A percentile compares a stretch with the other conserved stretches of the same genome.
These are phyloP conservation scores for Teratosphaeria zuluensis DNA, from an alignment of 2,329 filamentous ascomycete species.

Conservation along the genomic window DNA sequence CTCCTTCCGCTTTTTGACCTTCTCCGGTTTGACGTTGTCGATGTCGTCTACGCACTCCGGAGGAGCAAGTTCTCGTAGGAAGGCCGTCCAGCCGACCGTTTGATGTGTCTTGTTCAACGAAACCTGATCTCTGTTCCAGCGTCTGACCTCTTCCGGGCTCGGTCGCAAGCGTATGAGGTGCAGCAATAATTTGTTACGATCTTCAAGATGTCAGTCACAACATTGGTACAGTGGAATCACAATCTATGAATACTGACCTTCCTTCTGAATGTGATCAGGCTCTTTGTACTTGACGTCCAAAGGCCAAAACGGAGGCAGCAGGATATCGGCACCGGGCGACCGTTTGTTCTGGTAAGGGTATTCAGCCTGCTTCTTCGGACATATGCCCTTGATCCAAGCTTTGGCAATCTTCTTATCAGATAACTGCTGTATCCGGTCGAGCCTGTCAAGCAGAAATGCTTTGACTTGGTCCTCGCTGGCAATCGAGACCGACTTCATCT, in stretches of 20 bases:
- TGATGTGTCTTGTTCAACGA: constrained; percentile 16
- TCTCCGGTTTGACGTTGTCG: constrained; percentile 15
- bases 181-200: constrained; percentile 20
- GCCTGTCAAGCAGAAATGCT: constrained; percentile 51
- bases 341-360: constrained; percentile 58
- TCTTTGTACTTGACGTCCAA: constrained; percentile 48
- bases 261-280: constrained; percentile 62
- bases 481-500: constrained; percentile 7
- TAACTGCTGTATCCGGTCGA: constrained; percentile 60
- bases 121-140: constrained; percentile 17
- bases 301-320: constrained; percentile 28
- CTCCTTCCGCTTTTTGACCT: constrained; percentile 4
- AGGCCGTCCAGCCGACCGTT: constrained; percentile 20
- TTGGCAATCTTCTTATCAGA: constrained; percentile 65
- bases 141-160: constrained; percentile 15
- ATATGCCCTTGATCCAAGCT: constrained; percentile 64
- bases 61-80: constrained; percentile 19
- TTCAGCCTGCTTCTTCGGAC: constrained; percentile 67
- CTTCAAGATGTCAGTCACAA: constrained; percentile 11
- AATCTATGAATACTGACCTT: constrained; percentile 38
- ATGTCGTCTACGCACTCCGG: constrained; percentile 8
- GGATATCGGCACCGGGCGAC: constrained; percentile 28
- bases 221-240: neutral
- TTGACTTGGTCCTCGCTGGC: constrained; percentile 25
- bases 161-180: constrained; percentile 23